phyloP scores from a whole-genome alignment of 2,329 filamentous ascomycete species.

The Fusarium sp. region DNA sequence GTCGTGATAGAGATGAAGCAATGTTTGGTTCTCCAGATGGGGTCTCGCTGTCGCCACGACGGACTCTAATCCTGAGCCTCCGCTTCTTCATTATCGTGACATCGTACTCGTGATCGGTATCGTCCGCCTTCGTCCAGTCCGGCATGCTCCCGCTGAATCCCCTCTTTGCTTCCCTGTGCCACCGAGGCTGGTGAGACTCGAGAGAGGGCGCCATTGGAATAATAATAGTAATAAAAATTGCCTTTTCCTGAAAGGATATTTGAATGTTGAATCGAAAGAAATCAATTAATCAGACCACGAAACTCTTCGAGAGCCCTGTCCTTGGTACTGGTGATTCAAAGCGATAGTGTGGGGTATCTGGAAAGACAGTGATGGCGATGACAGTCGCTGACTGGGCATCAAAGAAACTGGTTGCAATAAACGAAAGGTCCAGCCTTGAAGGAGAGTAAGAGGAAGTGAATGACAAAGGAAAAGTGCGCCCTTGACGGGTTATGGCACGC shows the following conservation, averaged over 20 bases:
- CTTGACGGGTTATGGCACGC: conserved; percentile 35
- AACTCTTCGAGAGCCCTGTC: conserved; percentile 4
- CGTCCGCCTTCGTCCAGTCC: conserved; percentile 46
- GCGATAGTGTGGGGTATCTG: conserved; percentile 21
- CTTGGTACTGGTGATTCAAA: conserved; percentile 17
- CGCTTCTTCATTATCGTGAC: conserved; percentile 32
- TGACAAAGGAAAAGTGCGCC: conserved; percentile 25
- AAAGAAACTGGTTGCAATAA: conserved; percentile 28
- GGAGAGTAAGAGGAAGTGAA: conserved; percentile 34
- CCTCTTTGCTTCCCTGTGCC: conserved; percentile 34
- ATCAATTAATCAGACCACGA: conserved; percentile 14
- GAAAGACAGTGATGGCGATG: conserved; percentile 27
- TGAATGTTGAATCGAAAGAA: neutral
- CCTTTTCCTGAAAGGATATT: conserved; percentile 7
- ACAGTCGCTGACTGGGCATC: conserved; percentile 40
- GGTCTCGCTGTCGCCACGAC: conserved; percentile 13
- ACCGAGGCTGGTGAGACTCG: conserved; percentile 29
- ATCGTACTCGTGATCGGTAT: conserved; percentile 36
- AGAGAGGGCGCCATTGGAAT: conserved; percentile 25
- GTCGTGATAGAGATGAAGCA: conserved; percentile 5
- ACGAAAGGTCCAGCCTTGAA: conserved; percentile 43
- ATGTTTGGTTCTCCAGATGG: conserved; percentile 20
- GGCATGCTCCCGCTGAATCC: conserved; percentile 32
- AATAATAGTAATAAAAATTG: neutral
- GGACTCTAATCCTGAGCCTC: conserved; percentile 10